Evolutionary conservation across 345 rosid genomes (phyloP).

Genomic region (Hypericum perforatum): DNA sequence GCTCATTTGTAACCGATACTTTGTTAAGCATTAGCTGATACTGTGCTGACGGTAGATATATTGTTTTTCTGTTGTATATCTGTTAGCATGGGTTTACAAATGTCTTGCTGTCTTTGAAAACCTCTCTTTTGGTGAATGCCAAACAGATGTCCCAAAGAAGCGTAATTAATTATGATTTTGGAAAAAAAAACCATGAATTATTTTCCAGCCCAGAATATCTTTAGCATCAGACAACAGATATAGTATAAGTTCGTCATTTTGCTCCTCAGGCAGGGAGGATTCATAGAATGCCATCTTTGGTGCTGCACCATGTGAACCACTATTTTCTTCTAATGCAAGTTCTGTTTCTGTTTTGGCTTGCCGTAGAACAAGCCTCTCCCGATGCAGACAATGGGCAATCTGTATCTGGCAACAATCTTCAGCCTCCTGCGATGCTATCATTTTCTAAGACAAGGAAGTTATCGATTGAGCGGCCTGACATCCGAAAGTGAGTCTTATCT

Average conservation of each 20-base stretch:
- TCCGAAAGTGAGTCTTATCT: conserved; percentile 54
- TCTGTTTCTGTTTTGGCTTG: conserved; percentile 45
- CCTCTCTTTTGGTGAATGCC: too few relatives aligned
- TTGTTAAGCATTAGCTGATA: too few relatives aligned
- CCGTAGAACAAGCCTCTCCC: conserved; percentile 39
- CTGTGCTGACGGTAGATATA: too few relatives aligned
- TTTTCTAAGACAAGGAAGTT: conserved; percentile 93
- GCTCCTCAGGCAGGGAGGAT: conserved; percentile 33
- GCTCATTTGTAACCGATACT: too few relatives aligned
- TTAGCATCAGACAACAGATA: too few relatives aligned
- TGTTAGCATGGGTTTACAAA: too few relatives aligned
- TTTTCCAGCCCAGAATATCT: too few relatives aligned
- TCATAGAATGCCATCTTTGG: conserved; percentile 23
- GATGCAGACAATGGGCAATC: conserved; percentile 69
- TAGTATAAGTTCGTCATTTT: conserved; percentile 2
- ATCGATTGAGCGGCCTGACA: conserved; percentile 75
- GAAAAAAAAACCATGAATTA: too few relatives aligned
- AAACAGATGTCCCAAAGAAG: too few relatives aligned
- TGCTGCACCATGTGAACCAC: conserved; percentile 31
- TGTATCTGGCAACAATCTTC: conserved; percentile 49
- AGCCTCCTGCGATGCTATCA: conserved; percentile 59
- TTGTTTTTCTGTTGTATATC: too few relatives aligned
- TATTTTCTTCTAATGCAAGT: conserved; percentile 29
- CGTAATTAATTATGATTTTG: too few relatives aligned
- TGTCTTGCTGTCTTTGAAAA: too few relatives aligned